Evolutionary conservation across 352 stramenopile genomes (phyloP).

Genomic region (Globisporangium solare): DNA sequence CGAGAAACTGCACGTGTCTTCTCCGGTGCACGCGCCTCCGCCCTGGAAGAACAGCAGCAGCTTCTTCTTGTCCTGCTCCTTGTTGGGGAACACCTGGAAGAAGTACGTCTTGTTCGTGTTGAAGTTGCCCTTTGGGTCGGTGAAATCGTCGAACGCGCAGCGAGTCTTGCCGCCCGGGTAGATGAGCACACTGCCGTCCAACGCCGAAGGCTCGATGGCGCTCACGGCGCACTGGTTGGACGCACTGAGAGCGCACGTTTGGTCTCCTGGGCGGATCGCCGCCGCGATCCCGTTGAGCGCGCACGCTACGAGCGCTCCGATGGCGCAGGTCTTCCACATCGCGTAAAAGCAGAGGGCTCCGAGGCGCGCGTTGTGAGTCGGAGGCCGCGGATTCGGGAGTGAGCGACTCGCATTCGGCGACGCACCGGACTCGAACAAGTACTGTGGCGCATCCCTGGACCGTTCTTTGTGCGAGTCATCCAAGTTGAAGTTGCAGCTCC

Average conservation of each 20-base stretch:
- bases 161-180: constrained; percentile 23
- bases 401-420: not conserved
- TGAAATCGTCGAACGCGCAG: constrained; percentile 20
- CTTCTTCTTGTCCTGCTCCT: constrained; percentile 50
- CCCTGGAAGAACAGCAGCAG: constrained; percentile 72
- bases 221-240: constrained; percentile 24
- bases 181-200: constrained; percentile 26
- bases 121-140: constrained; percentile 4
- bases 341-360: not conserved
- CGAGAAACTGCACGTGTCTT: constrained; percentile 57
- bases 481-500: constrained; percentile 6
- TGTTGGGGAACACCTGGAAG: constrained; percentile 67
- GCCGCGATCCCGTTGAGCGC: constrained; percentile 1
- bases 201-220: constrained; percentile 18
- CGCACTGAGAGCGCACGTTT: constrained; percentile 19
- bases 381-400: constrained; percentile 21
- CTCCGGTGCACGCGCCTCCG: constrained; percentile 60
- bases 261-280: constrained; percentile 16
- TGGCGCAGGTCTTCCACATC: constrained; percentile 10
- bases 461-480: not conserved
- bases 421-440: not conserved
- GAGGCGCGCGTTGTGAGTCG: constrained; percentile 8
- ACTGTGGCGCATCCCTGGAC: not conserved
- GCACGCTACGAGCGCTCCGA: constrained; percentile 6
- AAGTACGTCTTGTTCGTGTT: constrained; percentile 57